Percentiles rank a stretch among this genome's conserved stretches.
Evolutionary conservation across 208 protist species (phyloP).

Genomic region (Crithidia expoeki): DNA sequence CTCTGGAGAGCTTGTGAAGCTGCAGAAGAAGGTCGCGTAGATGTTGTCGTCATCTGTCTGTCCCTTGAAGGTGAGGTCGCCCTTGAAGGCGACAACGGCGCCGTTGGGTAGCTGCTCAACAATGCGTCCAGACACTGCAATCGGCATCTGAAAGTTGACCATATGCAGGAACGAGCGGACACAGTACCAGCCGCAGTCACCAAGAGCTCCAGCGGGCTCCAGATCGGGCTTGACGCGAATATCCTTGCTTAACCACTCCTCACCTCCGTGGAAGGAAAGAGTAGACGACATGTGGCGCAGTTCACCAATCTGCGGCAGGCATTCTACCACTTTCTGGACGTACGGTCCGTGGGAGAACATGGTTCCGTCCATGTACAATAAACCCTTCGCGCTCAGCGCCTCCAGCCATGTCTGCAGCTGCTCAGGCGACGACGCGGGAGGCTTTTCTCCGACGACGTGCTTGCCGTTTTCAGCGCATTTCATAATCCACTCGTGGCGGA

Average conservation of each 20-base stretch:
- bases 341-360: slow-evolving; percentile 60
- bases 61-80: slow-evolving; percentile 47
- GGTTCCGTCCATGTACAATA: slow-evolving; percentile 76
- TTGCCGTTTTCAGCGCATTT: slow-evolving; percentile 57
- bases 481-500: slow-evolving; percentile 47
- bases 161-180: slow-evolving; percentile 61
- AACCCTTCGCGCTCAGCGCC: slow-evolving; percentile 35
- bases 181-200: slow-evolving; percentile 70
- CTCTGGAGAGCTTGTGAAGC: slow-evolving; percentile 43
- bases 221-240: slow-evolving; percentile 49
- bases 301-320: slow-evolving; percentile 27
- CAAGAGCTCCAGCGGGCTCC: slow-evolving; percentile 60
- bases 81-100: slow-evolving; percentile 59
- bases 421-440: slow-evolving; percentile 28
- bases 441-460: slow-evolving; percentile 71
- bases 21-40: slow-evolving; percentile 58
- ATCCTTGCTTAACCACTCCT: slow-evolving; percentile 31
- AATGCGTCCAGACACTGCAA: slow-evolving; percentile 49
- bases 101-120: slow-evolving; percentile 41
- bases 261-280: slow-evolving; percentile 36
- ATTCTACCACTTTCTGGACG: slow-evolving; percentile 29
- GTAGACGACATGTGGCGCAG: slow-evolving; percentile 40
- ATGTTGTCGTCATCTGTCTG: slow-evolving; percentile 24
- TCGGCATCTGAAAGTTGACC: slow-evolving; percentile 48
- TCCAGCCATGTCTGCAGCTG: slow-evolving; percentile 63